Evolutionary conservation across 2,329 filamentous ascomycete species (phyloP).

Genomic region (Colletotrichum zoysiae): DNA sequence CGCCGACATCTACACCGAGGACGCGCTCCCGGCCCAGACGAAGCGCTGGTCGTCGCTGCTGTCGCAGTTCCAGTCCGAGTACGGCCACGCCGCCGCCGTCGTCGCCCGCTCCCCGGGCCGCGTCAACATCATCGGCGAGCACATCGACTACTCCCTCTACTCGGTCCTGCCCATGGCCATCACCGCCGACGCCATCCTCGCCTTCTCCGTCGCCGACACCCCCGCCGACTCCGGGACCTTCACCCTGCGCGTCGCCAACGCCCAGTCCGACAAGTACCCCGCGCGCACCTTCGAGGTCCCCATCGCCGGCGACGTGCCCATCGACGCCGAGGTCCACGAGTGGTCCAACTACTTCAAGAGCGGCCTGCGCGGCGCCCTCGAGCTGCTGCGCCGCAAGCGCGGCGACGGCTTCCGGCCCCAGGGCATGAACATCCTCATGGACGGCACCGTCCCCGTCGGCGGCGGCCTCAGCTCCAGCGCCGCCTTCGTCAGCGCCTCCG

Average conservation of each 20-base stretch:
- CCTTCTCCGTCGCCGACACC: conserved; percentile 71
- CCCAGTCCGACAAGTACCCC: conserved; percentile 81
- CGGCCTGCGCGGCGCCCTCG: conserved; percentile 84
- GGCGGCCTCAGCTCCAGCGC: conserved; percentile 95
- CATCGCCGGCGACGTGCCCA: conserved; percentile 72
- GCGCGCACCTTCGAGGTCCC: conserved; percentile 80
- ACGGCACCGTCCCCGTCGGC: conserved; percentile 92
- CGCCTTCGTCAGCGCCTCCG: conserved; percentile 91
- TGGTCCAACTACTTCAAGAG: conserved; percentile 99
- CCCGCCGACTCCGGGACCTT: conserved; percentile 67
- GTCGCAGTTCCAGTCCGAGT: conserved; percentile 76
- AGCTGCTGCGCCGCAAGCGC: conserved; percentile 78
- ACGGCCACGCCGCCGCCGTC: conserved; percentile 80
- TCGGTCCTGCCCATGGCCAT: conserved; percentile 96
- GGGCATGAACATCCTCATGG: conserved; percentile 89
- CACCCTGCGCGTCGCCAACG: conserved; percentile 83
- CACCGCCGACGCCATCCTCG: conserved; percentile 89
- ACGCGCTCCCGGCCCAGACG: conserved; percentile 75
- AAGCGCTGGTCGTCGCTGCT: conserved; percentile 83
- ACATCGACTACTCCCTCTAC: conserved; percentile 99
- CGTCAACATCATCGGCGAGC: conserved; percentile 98
- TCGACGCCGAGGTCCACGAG: conserved; percentile 87
- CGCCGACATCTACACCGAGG: conserved; percentile 84
- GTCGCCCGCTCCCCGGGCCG: conserved; percentile 91
- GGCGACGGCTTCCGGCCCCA: conserved; percentile 71